Evolutionary conservation across 148 eudicot species (phyloP).

Genomic region (Silene latifolia): DNA sequence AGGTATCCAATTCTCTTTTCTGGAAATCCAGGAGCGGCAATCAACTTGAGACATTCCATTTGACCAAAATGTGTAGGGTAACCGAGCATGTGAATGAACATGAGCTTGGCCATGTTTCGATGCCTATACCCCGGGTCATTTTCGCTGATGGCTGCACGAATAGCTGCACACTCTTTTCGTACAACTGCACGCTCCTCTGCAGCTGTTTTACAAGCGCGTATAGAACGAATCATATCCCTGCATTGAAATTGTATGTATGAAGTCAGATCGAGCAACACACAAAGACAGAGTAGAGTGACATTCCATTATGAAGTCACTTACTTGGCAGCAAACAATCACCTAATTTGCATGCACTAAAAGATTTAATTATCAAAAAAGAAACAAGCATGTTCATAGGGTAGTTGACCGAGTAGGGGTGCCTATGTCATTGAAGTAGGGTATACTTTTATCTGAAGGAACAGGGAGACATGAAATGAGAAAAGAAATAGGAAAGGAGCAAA

Average conservation of each 20-base stretch:
- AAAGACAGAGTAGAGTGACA: background rate
- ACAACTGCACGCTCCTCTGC: constrained; percentile 99
- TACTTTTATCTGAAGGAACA: too few relatives aligned
- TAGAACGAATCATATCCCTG: constrained; percentile 98
- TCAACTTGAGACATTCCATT: constrained; percentile 97
- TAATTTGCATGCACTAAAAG: background rate
- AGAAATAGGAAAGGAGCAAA: background rate
- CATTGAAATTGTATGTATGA: constrained; percentile 23
- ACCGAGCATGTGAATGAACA: constrained; percentile 99
- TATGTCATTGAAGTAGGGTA: background rate
- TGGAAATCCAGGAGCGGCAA: constrained; percentile 94
- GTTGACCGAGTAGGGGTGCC: background rate
- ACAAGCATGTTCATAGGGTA: background rate
- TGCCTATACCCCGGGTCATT: constrained; percentile 92
- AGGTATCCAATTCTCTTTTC: constrained; percentile 97
- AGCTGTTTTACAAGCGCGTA: constrained; percentile 97
- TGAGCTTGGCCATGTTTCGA: constrained; percentile 95
- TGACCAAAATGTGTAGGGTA: constrained; percentile 99
- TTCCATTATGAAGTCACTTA: background rate
- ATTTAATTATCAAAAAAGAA: background rate
- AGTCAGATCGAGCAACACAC: background rate
- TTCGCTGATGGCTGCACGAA: constrained; percentile 89
- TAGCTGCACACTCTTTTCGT: constrained; percentile 95
- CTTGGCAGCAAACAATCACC: too few relatives aligned
- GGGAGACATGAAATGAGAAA: too few relatives aligned